Evolutionary conservation across 306 rosid genomes (phyloP).

Genomic region (Phaseolus lunatus): DNA sequence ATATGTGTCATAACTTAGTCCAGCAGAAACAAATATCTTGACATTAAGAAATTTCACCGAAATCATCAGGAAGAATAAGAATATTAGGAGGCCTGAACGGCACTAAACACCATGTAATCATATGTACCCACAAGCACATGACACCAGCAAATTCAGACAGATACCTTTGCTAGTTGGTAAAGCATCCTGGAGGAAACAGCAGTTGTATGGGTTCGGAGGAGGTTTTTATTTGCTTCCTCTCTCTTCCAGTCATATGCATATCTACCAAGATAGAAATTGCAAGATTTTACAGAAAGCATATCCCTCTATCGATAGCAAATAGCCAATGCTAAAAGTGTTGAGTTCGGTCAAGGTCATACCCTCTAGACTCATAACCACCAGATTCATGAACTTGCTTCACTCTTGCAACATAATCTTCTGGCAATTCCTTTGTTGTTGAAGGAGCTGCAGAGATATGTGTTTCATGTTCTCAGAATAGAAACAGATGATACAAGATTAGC

Average conservation of each 20-base stretch:
- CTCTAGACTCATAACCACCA: conserved; percentile 93
- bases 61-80: conserved; percentile 15
- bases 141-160: conserved; percentile 35
- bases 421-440: conserved; percentile 74
- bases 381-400: conserved; percentile 84
- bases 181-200: conserved; percentile 97
- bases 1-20: conserved; percentile 5
- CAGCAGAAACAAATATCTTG: neutral
- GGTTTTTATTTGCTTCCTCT: conserved; percentile 91
- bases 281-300: conserved; percentile 27
- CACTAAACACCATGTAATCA: conserved; percentile 33
- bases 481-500: conserved; percentile 34
- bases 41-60: conserved; percentile 9
- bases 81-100: conserved; percentile 5
- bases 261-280: conserved; percentile 49
- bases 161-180: conserved; percentile 81
- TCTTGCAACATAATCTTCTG: conserved; percentile 94
- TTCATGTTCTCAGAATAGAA: conserved; percentile 41
- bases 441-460: conserved; percentile 66
- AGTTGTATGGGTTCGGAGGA: conserved; percentile 91
- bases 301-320: conserved; percentile 3
- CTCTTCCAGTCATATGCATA: conserved; percentile 90
- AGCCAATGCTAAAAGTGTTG: conserved; percentile 9
- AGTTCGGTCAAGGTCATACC: conserved; percentile 57
- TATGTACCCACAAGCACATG: conserved; percentile 3